phyloP scores from a whole-genome alignment of 441 rosid species.

The Capsella rubella region DNA sequence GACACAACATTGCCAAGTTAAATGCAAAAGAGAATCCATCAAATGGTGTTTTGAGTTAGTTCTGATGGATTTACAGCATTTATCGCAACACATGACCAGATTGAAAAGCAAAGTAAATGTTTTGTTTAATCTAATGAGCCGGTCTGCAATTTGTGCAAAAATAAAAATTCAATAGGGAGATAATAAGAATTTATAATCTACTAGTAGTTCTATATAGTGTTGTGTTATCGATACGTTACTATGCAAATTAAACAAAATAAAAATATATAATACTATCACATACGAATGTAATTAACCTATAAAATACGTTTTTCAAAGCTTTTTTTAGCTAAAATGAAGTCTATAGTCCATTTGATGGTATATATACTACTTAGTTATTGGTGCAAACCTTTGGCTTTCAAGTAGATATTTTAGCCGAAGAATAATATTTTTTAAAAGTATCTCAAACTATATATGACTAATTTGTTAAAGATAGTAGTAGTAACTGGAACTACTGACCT shows the following conservation, averaged over 20 bases:
- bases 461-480: background rate
- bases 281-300: background rate
- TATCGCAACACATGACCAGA: background rate
- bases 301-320: conserved; percentile 2
- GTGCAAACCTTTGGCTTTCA: background rate
- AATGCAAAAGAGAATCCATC: conserved; percentile 1
- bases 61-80: conserved; percentile 6
- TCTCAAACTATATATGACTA: conserved; percentile 1
- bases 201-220: background rate
- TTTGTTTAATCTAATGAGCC: background rate
- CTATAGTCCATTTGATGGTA: background rate
- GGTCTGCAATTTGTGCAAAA: background rate
- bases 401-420: background rate
- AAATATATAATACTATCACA: background rate
- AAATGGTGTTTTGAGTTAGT: background rate
- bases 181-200: background rate
- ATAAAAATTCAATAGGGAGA: background rate
- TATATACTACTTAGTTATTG: background rate
- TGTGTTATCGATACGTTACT: background rate
- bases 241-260: background rate
- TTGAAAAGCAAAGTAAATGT: background rate
- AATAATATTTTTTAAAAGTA: background rate
- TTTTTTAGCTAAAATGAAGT: background rate
- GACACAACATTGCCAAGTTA: conserved; percentile 31
- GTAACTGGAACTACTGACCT: background rate